phyloP scores from a whole-genome alignment of 805 yeast species.

The Candida rishiriensis region DNA sequence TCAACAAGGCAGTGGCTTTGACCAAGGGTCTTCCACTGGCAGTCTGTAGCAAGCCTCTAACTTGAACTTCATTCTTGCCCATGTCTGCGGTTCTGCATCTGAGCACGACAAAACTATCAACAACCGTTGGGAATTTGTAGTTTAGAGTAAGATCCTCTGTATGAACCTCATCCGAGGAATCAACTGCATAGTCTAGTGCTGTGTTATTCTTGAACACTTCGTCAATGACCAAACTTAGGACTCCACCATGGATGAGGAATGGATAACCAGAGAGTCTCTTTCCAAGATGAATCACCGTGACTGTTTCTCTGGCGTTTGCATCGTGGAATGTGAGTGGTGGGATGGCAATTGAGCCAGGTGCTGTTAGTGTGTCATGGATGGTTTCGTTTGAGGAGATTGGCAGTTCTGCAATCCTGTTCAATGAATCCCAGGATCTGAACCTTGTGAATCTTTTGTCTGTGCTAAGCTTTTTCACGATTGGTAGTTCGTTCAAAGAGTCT shows the following conservation, averaged over 20 bases:
- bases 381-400: slow-evolving; percentile 30
- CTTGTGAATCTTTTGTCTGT: slow-evolving; percentile 34
- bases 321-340: slow-evolving; percentile 68
- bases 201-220: slow-evolving; percentile 53
- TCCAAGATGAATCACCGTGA: slow-evolving; percentile 73
- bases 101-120: slow-evolving; percentile 70
- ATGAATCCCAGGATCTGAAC: slow-evolving; percentile 38
- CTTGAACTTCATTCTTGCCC: slow-evolving; percentile 33
- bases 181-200: slow-evolving; percentile 20
- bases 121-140: slow-evolving; percentile 71
- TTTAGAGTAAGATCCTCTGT: slow-evolving; percentile 45
- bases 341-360: slow-evolving; percentile 77
- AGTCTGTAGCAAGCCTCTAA: slow-evolving; percentile 51
- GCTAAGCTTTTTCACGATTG: slow-evolving; percentile 46
- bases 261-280: slow-evolving; percentile 82
- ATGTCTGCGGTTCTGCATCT: slow-evolving; percentile 39
- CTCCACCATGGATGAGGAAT: slow-evolving; percentile 83
- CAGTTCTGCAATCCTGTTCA: slow-evolving; percentile 37
- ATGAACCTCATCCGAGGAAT: slow-evolving; percentile 35
- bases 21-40: slow-evolving; percentile 53
- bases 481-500: slow-evolving; percentile 42
- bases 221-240: slow-evolving; percentile 73
- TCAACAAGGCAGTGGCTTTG: slow-evolving; percentile 47
- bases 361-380: slow-evolving; percentile 47
- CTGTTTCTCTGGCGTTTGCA: slow-evolving; percentile 49